phyloP scores from a whole-genome alignment of 345 rosid species.

The Nephelium lappaceum region DNA sequence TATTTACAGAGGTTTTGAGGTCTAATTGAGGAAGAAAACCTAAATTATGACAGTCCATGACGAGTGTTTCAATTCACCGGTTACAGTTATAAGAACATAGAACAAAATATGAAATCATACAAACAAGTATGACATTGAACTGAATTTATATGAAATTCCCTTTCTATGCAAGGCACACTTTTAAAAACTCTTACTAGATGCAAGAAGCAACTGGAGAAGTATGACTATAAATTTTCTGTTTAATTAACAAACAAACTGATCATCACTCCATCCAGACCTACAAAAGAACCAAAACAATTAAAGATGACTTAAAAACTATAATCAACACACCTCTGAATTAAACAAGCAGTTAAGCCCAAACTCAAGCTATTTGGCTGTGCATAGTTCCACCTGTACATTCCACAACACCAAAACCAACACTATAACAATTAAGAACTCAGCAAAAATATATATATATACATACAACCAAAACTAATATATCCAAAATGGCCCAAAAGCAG shows the following conservation, averaged over 20 bases:
- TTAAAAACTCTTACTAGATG: conserved; percentile 24
- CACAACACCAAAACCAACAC: conserved; percentile 41
- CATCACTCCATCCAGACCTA: conserved; percentile 46
- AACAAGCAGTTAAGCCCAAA: conserved; percentile 52
- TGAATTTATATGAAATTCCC: neutral
- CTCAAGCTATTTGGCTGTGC: conserved; percentile 45
- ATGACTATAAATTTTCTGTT: conserved; percentile 33
- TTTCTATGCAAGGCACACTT: conserved; percentile 10
- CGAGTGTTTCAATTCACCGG: neutral
- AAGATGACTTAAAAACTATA: conserved; percentile 43
- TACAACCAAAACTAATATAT: conserved; percentile 6
- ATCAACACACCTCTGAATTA: conserved; percentile 62
- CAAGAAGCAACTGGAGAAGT: conserved; percentile 25
- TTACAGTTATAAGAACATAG: neutral
- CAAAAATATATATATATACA: neutral
- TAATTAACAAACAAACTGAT: conserved; percentile 55
- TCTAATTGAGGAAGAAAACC: neutral
- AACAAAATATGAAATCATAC: neutral
- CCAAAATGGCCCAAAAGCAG: conserved; percentile 9
- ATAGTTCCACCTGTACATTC: conserved; percentile 73
- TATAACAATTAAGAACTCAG: conserved; percentile 19
- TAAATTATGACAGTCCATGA: neutral
- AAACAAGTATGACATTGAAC: neutral
- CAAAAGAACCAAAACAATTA: conserved; percentile 43
- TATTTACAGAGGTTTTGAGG: neutral